Conservation (phyloP, 495 filamentous ascomycete genomes). For the Aspergillus mulundensis region DNA sequence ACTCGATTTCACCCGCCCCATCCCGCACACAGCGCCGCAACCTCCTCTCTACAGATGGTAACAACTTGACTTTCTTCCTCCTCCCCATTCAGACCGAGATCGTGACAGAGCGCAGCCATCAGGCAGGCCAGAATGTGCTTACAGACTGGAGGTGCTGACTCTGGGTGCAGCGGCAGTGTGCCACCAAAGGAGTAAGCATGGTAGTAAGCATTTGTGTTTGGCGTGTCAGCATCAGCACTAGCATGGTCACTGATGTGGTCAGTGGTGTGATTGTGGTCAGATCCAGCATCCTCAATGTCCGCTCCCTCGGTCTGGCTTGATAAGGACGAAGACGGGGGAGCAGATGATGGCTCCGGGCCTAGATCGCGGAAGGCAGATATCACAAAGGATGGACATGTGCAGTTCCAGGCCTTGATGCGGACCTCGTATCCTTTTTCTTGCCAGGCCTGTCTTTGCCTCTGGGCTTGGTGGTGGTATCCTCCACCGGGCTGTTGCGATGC, state of each 20-base stretch:
- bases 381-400: constrained; percentile 78
- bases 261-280: background rate
- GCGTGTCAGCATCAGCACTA: background rate
- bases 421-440: constrained; percentile 59
- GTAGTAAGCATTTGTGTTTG: background rate
- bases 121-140: constrained; percentile 88
- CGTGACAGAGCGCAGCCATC: constrained; percentile 62
- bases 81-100: constrained; percentile 27
- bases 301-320: background rate
- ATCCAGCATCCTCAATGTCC: background rate
- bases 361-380: constrained; percentile 59
- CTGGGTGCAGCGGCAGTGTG: constrained; percentile 29
- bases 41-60: constrained; percentile 49
- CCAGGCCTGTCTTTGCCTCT: constrained; percentile 22
- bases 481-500: background rate
- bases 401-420: constrained; percentile 75
- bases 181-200: constrained; percentile 49
- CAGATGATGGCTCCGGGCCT: constrained; percentile 7
- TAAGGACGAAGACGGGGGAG: background rate
- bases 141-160: constrained; percentile 58
- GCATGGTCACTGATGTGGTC: background rate
- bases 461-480: constrained; percentile 21
- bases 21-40: constrained; percentile 74
- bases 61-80: constrained; percentile 44
- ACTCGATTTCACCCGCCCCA: constrained; percentile 40